Evolutionary conservation across 441 rosid genomes (phyloP).

Genomic region (Euphorbia corollata): DNA sequence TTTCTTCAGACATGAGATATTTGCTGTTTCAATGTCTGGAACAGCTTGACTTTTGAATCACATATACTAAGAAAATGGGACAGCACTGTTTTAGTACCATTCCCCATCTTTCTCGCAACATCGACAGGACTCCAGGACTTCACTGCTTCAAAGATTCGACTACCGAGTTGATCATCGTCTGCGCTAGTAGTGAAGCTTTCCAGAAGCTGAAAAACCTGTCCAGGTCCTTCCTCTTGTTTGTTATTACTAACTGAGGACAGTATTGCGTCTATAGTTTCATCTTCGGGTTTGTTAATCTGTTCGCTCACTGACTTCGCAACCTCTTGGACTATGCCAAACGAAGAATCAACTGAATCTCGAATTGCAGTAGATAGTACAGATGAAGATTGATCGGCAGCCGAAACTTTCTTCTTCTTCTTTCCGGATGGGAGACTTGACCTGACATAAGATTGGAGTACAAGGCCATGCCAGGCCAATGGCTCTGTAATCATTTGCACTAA

Average conservation of each 20-base stretch:
- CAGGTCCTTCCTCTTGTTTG: conserved; percentile 52
- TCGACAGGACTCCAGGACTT: conserved; percentile 57
- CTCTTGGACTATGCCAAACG: conserved; percentile 40
- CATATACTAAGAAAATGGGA: conserved; percentile 52
- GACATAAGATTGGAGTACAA: conserved; percentile 64
- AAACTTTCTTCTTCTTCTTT: conserved; percentile 87
- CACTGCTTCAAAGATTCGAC: conserved; percentile 47
- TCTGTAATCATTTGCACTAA: conserved; percentile 69
- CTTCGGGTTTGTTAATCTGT: conserved; percentile 45
- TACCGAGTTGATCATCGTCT: conserved; percentile 47
- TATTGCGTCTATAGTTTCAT: conserved; percentile 42
- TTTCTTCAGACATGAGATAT: conserved; percentile 41
- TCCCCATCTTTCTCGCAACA: conserved; percentile 50
- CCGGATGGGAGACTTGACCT: conserved; percentile 77
- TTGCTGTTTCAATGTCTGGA: conserved; percentile 53
- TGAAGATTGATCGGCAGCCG: conserved; percentile 39
- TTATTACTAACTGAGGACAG: conserved; percentile 39
- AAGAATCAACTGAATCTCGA: conserved; percentile 45
- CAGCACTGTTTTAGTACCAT: conserved; percentile 37
- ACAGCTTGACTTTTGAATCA: conserved; percentile 51
- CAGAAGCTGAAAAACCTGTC: conserved; percentile 50
- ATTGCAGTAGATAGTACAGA: conserved; percentile 34
- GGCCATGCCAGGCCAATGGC: conserved; percentile 86
- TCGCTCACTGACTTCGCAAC: conserved; percentile 44
- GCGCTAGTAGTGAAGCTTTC: conserved; percentile 37